These are phyloP conservation scores for Kurtzmaniella quercitrusa DNA, from an alignment of 1,139 yeast genomes.

Conservation along the genomic window DNA sequence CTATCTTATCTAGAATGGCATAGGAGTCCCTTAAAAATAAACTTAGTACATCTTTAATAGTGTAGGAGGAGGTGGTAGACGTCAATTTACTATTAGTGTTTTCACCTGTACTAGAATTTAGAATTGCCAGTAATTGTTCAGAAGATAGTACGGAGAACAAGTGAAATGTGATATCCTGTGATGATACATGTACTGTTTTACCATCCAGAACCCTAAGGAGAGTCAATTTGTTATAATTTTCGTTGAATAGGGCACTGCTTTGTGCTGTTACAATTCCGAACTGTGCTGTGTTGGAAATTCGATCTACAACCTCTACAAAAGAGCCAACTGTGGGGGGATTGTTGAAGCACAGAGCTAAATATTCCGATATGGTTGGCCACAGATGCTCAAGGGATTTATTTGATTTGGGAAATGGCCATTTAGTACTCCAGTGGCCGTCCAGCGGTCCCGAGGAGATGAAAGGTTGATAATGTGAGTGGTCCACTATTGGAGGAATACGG, in stretches of 20 bases:
- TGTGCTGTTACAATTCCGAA: constrained; percentile 33
- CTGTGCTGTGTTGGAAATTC: constrained; percentile 1
- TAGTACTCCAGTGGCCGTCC: not conserved
- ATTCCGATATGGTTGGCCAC: not conserved
- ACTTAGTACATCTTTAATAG: constrained; percentile 11
- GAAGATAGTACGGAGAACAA: constrained; percentile 20
- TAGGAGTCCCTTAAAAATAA: constrained; percentile 16
- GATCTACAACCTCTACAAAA: constrained; percentile 24
- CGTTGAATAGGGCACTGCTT: constrained; percentile 30
- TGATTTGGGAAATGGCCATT: not conserved
- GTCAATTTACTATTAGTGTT: constrained; percentile 2
- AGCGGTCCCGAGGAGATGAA: not conserved
- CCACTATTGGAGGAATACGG: not conserved
- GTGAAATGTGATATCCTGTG: constrained; percentile 26
- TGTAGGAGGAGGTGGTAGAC: no score
- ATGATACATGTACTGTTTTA: constrained; percentile 20
- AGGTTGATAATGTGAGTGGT: not conserved
- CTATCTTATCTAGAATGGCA: constrained; percentile 9
- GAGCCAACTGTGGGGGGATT: constrained; percentile 16
- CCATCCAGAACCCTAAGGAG: constrained; percentile 29
- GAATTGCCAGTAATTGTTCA: constrained; percentile 14
- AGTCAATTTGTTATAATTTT: constrained; percentile 25
- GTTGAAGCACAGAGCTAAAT: not conserved
- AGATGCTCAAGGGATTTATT: not conserved
- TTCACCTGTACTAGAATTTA: constrained; percentile 13